Base-by-base conservation (phyloP, 139 green algal species). In the Haematococcus sp. region DNA sequence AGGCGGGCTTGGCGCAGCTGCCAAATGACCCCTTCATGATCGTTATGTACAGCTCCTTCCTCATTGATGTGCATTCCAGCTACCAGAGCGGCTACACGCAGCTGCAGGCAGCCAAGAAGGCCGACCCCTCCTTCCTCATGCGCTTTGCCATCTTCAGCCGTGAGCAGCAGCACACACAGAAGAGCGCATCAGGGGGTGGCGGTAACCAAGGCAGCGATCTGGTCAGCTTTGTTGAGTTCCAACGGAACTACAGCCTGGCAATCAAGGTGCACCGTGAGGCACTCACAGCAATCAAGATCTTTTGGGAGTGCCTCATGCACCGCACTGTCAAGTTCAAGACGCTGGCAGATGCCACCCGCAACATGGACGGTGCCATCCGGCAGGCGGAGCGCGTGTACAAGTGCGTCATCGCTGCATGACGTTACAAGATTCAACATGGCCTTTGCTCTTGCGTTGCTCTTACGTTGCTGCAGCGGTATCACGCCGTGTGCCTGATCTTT, bases 191-290 rank as follows among this genome's bases (percentile, higher is more conserved):
- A 1, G 75, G 73, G 1, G 40, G 40, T 11, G 60, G 51, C 58
- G 28, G 33, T 2, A 58, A 55, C 56, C 70, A 81, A 1, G 51
- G 31, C n/a, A 61, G 76, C 15, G 83, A 88, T 63, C 75, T 88
- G 44, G 80, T 88, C n/a, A 77, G 73, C 40, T 49, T 86, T 58
- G 78, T 87, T 22, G 82, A 83, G 71, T 83, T 87, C 63, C 74
- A 83, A 40, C 80, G 80, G 54, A 87, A 81, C 78, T 77, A 82
- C 68, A 73, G 59, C n/a, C 34, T 68, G 28, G 60, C 64, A 33
- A 32, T 35, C 4, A n/a, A 59, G n/a, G 55, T 34, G 17, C 79
- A 85, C 71, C 60, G 61, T 44, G 79, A 74, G 1, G 74, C 79
- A 15, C 60, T 85, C 32, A 44, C 70, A 2, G 63, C 79, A 22